Conservation (phyloP, 352 stramenopile genomes). For the Phytopythium oedochilum region DNA sequence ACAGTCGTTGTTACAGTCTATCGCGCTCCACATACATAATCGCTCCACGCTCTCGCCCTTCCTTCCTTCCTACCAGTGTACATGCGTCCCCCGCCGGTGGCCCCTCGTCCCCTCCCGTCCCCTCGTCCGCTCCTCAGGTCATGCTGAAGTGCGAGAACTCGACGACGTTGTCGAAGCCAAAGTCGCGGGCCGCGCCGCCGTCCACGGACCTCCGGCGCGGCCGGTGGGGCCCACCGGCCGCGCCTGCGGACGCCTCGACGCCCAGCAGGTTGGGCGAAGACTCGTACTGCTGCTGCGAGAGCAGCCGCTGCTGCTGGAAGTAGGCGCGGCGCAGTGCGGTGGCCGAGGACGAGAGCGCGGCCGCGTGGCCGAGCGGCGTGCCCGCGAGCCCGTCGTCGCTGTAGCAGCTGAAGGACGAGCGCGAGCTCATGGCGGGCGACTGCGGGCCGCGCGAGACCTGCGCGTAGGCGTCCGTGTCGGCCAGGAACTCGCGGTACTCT, state of each 20-base stretch:
- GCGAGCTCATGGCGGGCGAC: slow-evolving; percentile 24
- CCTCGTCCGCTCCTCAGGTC: slow-evolving; percentile 16
- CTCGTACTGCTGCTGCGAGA: slow-evolving; percentile 1
- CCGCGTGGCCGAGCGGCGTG: slow-evolving; percentile 3
- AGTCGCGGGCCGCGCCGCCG: slow-evolving; percentile 8
- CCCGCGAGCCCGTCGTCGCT: neutral
- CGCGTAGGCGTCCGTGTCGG: slow-evolving; percentile 53
- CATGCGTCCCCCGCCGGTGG: no score
- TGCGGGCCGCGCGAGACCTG: slow-evolving; percentile 17
- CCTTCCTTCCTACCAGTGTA: no score
- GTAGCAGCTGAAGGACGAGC: slow-evolving; percentile 4
- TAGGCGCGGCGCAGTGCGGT: slow-evolving; percentile 27
- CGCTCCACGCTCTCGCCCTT: no score
- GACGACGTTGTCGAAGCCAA: slow-evolving; percentile 36
- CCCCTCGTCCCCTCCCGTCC: no score
- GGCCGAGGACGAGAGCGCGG: slow-evolving; percentile 24
- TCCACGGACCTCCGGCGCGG: neutral
- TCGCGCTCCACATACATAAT: no score
- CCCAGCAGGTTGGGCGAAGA: neutral
- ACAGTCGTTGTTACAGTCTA: no score
- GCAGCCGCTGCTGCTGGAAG: slow-evolving; percentile 19
- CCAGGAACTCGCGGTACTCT: slow-evolving; percentile 66
- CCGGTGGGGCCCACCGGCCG: neutral
- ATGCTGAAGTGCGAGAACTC: slow-evolving; percentile 54
- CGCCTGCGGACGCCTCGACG: neutral